These are phyloP conservation scores for Penicillium fimorum DNA, from an alignment of 495 filamentous ascomycete species.

Conservation along the genomic window DNA sequence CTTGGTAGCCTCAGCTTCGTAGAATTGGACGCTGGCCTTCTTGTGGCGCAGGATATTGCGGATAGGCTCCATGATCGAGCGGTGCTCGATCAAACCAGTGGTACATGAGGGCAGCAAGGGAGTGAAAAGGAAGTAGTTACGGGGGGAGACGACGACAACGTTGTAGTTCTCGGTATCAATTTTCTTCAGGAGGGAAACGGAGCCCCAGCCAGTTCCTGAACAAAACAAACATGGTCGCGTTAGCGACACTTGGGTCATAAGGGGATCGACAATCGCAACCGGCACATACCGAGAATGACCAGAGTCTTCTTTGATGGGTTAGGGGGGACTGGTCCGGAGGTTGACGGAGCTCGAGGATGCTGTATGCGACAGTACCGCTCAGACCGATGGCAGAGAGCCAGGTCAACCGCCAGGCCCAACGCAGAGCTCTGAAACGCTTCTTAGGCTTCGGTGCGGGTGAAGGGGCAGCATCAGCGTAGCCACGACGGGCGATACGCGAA, in stretches of 20 bases:
- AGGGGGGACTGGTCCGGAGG: constrained; percentile 77
- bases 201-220: constrained; percentile 91
- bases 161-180: constrained; percentile 99
- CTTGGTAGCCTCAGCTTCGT: constrained; percentile 96
- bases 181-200: constrained; percentile 95
- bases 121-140: constrained; percentile 99
- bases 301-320: constrained; percentile 95
- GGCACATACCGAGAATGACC: constrained; percentile 81
- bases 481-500: constrained; percentile 38
- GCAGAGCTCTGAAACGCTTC: constrained; percentile 52
- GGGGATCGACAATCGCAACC: constrained; percentile 6
- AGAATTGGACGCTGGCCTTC: constrained; percentile 87
- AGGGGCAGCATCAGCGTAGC: constrained; percentile 43
- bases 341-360: constrained; percentile 76
- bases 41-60: constrained; percentile 93
- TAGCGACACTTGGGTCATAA: constrained; percentile 11
- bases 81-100: constrained; percentile 94
- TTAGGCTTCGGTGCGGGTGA: constrained; percentile 42
- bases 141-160: constrained; percentile 89
- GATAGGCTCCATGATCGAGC: constrained; percentile 98
- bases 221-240: constrained; percentile 17
- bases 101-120: constrained; percentile 95
- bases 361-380: constrained; percentile 69
- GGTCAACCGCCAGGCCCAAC: constrained; percentile 74
- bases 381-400: constrained; percentile 68